These are phyloP conservation scores for Tetrahymena elliotti DNA, from an alignment of 73 alveolate species.

Conservation along the genomic window DNA sequence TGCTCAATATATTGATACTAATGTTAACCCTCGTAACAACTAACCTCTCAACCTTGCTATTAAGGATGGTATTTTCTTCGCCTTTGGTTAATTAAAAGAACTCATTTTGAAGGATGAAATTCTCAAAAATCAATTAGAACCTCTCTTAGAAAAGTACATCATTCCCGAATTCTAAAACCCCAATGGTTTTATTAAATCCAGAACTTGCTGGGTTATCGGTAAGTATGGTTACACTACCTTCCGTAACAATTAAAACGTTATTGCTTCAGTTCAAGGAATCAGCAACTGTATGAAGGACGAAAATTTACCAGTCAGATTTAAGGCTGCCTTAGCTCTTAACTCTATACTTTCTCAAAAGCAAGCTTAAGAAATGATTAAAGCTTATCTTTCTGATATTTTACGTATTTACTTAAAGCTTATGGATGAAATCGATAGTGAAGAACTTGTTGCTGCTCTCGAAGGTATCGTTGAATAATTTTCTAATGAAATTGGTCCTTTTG, in stretches of 20 bases:
- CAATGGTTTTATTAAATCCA: slow-evolving; percentile 58
- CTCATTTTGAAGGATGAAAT: slow-evolving; percentile 7
- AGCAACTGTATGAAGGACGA: slow-evolving; percentile 35
- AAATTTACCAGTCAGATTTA: slow-evolving; percentile 70
- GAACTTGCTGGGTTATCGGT: slow-evolving; percentile 75
- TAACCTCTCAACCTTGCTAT: not conserved
- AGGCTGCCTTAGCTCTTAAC: slow-evolving; percentile 63
- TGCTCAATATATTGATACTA: not conserved
- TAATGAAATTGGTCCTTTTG: slow-evolving; percentile 73
- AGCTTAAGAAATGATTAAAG: slow-evolving; percentile 49
- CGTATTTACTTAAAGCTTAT: slow-evolving; percentile 59
- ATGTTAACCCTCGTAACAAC: not conserved
- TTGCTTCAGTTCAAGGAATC: slow-evolving; percentile 37
- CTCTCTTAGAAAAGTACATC: slow-evolving; percentile 45
- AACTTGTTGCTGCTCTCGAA: slow-evolving; percentile 72
- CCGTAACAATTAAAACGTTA: slow-evolving; percentile 31
- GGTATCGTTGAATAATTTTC: slow-evolving; percentile 63
- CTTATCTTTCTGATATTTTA: slow-evolving; percentile 51
- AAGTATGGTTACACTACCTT: slow-evolving; percentile 56
- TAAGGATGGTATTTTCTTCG: slow-evolving; percentile 36
- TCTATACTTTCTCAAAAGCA: slow-evolving; percentile 45
- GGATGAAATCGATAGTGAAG: slow-evolving; percentile 76
- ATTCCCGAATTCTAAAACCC: slow-evolving; percentile 57
- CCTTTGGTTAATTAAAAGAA: slow-evolving; percentile 10
- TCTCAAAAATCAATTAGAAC: slow-evolving; percentile 4